phyloP scores from a whole-genome alignment of 75 land plant species.

The Adiantum capillusveneris region DNA sequence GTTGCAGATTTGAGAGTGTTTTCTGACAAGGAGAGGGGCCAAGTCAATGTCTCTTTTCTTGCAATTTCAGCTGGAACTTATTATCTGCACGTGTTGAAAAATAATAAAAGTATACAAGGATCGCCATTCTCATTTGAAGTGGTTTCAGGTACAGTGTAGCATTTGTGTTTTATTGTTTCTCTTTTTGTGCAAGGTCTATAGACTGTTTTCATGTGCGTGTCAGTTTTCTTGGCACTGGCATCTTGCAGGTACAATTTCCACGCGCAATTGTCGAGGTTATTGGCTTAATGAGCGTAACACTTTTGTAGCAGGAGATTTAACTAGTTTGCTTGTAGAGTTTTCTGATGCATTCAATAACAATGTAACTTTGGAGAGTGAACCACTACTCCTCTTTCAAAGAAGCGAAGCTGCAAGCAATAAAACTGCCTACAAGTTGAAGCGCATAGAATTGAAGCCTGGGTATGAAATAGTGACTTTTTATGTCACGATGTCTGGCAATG shows the following conservation, averaged over 20 bases:
- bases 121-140: constrained; percentile 1
- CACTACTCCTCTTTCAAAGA: not conserved
- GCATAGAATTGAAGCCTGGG: constrained; percentile 2
- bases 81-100: not conserved
- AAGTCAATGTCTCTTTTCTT: not conserved
- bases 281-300: constrained; percentile 2
- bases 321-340: not conserved
- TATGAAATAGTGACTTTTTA: constrained; percentile 2
- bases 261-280: not conserved
- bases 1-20: not conserved
- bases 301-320: constrained; percentile 1
- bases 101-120: not conserved
- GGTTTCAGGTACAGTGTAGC: not conserved
- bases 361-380: not conserved
- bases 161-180: not conserved
- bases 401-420: not conserved
- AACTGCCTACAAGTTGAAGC: not conserved
- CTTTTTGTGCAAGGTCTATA: not conserved
- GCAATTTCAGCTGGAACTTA: not conserved
- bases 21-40: not conserved
- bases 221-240: not conserved
- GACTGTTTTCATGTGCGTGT: not conserved
- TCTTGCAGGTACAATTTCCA: not conserved
- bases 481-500: not conserved
- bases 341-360: constrained; percentile 4